phyloP scores from a whole-genome alignment of 1,284 basidiomycete genomes.

The Termitomyces sp. region DNA sequence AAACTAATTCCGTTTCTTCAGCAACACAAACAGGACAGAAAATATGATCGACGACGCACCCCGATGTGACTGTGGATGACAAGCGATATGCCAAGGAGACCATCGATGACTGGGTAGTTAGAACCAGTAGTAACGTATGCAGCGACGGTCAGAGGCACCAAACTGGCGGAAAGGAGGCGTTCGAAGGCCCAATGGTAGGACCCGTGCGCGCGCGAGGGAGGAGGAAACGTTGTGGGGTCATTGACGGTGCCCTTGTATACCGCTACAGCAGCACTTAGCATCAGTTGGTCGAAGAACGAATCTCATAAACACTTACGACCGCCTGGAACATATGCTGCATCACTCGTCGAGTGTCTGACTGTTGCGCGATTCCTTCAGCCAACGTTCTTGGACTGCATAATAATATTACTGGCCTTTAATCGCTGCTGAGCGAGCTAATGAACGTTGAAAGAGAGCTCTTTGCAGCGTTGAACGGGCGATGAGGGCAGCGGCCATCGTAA shows the following conservation, averaged over 20 bases:
- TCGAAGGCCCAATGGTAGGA: constrained; percentile 99
- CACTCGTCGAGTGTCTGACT: constrained; percentile 35
- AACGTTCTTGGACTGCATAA: not conserved
- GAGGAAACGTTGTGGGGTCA: constrained; percentile 88
- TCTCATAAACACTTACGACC: constrained; percentile 49
- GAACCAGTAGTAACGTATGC: constrained; percentile 72
- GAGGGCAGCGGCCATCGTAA: constrained; percentile 48
- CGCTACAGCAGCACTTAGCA: constrained; percentile 42
- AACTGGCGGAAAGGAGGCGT: constrained; percentile 80
- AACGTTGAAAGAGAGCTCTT: constrained; percentile 38
- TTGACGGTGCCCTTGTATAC: constrained; percentile 94
- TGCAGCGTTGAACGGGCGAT: constrained; percentile 45
- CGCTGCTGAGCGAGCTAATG: constrained; percentile 29
- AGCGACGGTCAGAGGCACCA: constrained; percentile 85
- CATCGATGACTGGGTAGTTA: constrained; percentile 82
- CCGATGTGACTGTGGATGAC: constrained; percentile 96
- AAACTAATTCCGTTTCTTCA: constrained; percentile 41
- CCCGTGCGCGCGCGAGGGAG: constrained; percentile 78
- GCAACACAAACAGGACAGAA: not conserved
- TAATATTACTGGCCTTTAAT: constrained; percentile 26
- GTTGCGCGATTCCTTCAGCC: constrained; percentile 13
- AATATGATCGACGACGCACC: constrained; percentile 35
- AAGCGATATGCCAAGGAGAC: constrained; percentile 79
- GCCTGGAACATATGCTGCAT: constrained; percentile 53
- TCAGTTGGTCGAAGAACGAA: not conserved